Base-by-base conservation (phyloP, 129 eudicot species). In the Saussurea involucrata region DNA sequence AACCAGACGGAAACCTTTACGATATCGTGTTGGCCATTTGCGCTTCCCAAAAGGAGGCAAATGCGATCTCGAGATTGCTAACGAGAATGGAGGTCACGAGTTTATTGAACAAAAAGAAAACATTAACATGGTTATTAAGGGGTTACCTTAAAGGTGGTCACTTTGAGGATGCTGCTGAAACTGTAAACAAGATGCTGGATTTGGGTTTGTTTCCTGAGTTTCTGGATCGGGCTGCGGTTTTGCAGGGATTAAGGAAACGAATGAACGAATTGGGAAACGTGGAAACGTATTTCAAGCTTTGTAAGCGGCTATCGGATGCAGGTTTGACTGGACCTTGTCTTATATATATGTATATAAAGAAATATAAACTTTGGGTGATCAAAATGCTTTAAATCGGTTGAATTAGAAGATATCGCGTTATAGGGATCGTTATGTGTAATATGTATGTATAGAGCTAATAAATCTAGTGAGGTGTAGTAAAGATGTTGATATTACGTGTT, bases 1-100 rank as follows among this genome's bases (percentile, higher is more conserved):
- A 87, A 68, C 90, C 92, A 0, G 97, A 89, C 34, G 77, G 83
- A 68, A 83, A 87, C 69, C 85, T 94, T 31, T 87, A 91, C 11
- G 93, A 94, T 81, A 89, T 94, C 17, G 98, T 94, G 42, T 78
- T 94, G 36, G 98, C 98, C 21, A 91, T 94, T 12, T 94, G 98
- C 72, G 98, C 98, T 64, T 89, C 96, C 11, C 93, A 89, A 63
- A 84, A 88, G 22, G 96, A 89, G 76, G 49, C 8, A 0, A 31
- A 75, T n/a, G 84, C 98, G 4, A 85, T 91, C 68, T 80, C 84
- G 9, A 77, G 98, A 61, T 66, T 94, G 83, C 93, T 94, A 11
- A 78, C 97, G 5, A 84, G 91, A 72, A 75, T 83, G 83, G 97
- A 91, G 83, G 74, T 87, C 20, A 71, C 87, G 0, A 82, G 96